A percentile compares a stretch with the other conserved stretches of the same genome.
These are phyloP conservation scores for Ceratopteris richardii DNA, from an alignment of 75 land plant species.

Conservation along the genomic window DNA sequence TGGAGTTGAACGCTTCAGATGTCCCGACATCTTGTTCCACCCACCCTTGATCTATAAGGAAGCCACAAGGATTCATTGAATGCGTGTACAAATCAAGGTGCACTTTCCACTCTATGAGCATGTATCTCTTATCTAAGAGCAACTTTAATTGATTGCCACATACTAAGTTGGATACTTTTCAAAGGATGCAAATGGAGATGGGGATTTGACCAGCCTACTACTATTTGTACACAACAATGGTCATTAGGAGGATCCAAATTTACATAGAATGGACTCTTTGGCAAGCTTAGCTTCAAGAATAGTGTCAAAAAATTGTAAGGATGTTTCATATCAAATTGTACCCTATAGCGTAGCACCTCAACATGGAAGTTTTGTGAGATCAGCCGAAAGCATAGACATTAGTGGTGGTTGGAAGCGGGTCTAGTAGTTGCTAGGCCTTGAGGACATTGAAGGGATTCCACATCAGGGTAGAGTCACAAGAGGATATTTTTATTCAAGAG, in stretches of 20 bases:
- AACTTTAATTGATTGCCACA: too few relatives aligned
- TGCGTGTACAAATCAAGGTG: too few relatives aligned
- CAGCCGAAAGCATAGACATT: slow-evolving; percentile 56
- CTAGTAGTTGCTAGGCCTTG: slow-evolving; percentile 62
- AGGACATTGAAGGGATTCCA: slow-evolving; percentile 42
- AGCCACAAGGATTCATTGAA: too few relatives aligned
- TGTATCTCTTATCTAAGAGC: too few relatives aligned
- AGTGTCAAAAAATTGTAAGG: slow-evolving; percentile 6
- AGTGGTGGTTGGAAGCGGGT: slow-evolving; percentile 98
- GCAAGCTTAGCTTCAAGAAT: slow-evolving; percentile 34
- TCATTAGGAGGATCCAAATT: slow-evolving; percentile 1
- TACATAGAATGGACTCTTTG: slow-evolving; percentile 6
- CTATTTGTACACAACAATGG: slow-evolving; percentile 46
- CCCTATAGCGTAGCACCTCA: slow-evolving; percentile 9
- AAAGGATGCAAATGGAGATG: slow-evolving; percentile 44
- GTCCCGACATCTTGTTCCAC: too few relatives aligned
- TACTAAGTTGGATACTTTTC: slow-evolving; percentile 46
- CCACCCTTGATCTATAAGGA: too few relatives aligned
- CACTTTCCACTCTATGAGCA: too few relatives aligned
- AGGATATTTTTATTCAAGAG: slow-evolving; percentile 79
- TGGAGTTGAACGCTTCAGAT: too few relatives aligned
- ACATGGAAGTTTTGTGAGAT: slow-evolving; percentile 40
- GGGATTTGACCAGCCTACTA: slow-evolving; percentile 52
- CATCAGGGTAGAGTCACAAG: slow-evolving; percentile 53
- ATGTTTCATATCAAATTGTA: too few relatives aligned